Evolutionary conservation across 2,329 filamentous ascomycete species (phyloP).

Genomic region (Ophiognomonia clavigignenti-juglandacearum): DNA sequence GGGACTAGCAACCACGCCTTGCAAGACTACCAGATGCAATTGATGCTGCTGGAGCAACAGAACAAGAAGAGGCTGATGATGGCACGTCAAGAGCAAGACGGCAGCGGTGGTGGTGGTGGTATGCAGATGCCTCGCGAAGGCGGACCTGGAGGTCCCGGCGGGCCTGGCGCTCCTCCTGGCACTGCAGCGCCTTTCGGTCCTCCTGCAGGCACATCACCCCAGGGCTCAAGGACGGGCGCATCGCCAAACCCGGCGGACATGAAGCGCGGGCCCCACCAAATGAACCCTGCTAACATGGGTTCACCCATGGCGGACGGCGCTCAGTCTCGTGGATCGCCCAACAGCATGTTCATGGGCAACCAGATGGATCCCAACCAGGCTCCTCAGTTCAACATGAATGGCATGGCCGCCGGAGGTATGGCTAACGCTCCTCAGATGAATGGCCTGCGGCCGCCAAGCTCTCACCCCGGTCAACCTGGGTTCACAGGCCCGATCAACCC

Average conservation of each 20-base stretch:
- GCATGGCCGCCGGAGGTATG: constrained; percentile 48
- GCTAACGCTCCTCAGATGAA: constrained; percentile 52
- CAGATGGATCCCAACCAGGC: constrained; percentile 59
- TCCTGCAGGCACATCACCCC: constrained; percentile 67
- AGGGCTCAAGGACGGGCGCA: constrained; percentile 62
- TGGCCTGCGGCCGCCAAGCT: constrained; percentile 64
- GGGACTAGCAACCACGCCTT: constrained; percentile 70
- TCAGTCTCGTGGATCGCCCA: constrained; percentile 63
- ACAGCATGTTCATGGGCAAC: constrained; percentile 55
- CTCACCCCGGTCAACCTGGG: constrained; percentile 51
- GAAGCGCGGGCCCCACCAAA: constrained; percentile 72
- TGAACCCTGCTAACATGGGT: constrained; percentile 63
- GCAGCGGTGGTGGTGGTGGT: constrained; percentile 50
- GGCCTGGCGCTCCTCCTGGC: constrained; percentile 35
- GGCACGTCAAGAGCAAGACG: constrained; percentile 76
- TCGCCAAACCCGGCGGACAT: constrained; percentile 76
- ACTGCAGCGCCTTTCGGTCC: constrained; percentile 46
- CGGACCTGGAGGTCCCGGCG: constrained; percentile 45
- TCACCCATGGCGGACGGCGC: constrained; percentile 67
- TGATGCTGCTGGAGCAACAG: constrained; percentile 82
- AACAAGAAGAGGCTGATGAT: constrained; percentile 82
- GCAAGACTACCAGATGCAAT: constrained; percentile 86
- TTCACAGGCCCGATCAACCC: constrained; percentile 56
- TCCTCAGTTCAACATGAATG: constrained; percentile 51
- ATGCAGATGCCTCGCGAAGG: constrained; percentile 47